Percentiles rank a stretch among this genome's conserved stretches.
Evolutionary conservation across 2,329 filamentous ascomycete species (phyloP).

Genomic region (Hypoxylon sp.): DNA sequence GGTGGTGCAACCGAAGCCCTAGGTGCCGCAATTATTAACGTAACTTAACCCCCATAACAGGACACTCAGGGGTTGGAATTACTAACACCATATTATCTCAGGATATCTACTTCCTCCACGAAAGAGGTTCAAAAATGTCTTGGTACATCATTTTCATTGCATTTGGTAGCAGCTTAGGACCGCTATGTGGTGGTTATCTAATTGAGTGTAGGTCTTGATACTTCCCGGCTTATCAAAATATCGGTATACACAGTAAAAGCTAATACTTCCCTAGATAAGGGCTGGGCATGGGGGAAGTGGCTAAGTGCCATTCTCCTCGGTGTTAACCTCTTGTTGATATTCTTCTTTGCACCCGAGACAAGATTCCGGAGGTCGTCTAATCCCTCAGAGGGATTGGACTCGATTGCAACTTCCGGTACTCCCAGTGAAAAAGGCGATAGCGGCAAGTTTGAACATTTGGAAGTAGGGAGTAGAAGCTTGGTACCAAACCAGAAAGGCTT

Average conservation of each 20-base stretch:
- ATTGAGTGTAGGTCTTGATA: constrained; percentile 18
- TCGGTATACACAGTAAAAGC: background rate
- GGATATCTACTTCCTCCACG: constrained; percentile 34
- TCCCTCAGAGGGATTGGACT: constrained; percentile 2
- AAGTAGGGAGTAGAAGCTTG: background rate
- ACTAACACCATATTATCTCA: background rate
- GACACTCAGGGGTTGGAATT: background rate
- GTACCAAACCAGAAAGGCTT: background rate
- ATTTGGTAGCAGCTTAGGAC: constrained; percentile 25
- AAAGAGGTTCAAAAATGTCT: constrained; percentile 32
- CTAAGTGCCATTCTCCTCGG: constrained; percentile 27
- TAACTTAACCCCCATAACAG: background rate
- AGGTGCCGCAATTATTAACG: constrained; percentile 32
- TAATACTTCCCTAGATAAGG: background rate
- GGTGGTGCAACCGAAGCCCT: constrained; percentile 32
- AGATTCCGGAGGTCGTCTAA: constrained; percentile 15
- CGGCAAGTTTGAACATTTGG: constrained; percentile 10
- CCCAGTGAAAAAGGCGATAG: constrained; percentile 10
- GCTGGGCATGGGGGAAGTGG: constrained; percentile 32
- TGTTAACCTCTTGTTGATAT: constrained; percentile 28
- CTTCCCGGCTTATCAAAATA: background rate
- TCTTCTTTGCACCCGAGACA: constrained; percentile 33
- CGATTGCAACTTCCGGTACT: constrained; percentile 1
- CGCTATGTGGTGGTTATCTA: constrained; percentile 24
- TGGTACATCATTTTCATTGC: constrained; percentile 33